Conservation (phyloP, 345 rosid species). For the Citrus cavaleriei region DNA sequence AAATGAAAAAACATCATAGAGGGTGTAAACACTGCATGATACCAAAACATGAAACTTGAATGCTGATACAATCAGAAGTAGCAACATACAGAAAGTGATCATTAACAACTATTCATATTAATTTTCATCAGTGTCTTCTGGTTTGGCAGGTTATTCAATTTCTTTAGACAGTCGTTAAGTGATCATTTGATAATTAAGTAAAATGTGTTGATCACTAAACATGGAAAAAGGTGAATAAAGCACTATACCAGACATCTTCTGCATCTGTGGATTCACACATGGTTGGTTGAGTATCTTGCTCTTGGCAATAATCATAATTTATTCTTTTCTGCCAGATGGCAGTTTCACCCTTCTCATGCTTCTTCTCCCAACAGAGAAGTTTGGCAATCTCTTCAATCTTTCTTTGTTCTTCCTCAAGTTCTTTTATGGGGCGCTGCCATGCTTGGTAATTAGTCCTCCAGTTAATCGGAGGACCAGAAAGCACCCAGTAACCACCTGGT, state of each 20-base stretch:
- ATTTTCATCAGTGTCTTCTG: not conserved
- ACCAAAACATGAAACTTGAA: not conserved
- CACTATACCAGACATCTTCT: conserved; percentile 57
- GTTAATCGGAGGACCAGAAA: conserved; percentile 64
- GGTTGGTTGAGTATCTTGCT: conserved; percentile 27
- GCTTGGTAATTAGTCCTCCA: conserved; percentile 48
- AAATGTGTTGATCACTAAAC: not conserved
- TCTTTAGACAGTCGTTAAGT: not conserved
- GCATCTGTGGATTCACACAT: conserved; percentile 38
- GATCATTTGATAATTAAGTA: too few relatives aligned
- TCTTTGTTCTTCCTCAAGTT: conserved; percentile 54
- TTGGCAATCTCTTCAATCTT: conserved; percentile 58
- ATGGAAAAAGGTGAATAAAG: not conserved
- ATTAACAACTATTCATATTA: not conserved
- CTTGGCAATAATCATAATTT: conserved; percentile 40
- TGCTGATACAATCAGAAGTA: not conserved
- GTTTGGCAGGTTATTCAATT: not conserved
- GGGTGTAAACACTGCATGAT: not conserved
- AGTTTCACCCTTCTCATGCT: conserved; percentile 56
- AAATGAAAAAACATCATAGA: not conserved
- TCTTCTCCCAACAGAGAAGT: conserved; percentile 75
- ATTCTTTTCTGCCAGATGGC: conserved; percentile 62
- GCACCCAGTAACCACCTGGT: conserved; percentile 73
- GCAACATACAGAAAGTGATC: not conserved
- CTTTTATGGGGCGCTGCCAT: conserved; percentile 55